phyloP scores from a whole-genome alignment of 495 filamentous ascomycete genomes.

The Lophium mytilinum region DNA sequence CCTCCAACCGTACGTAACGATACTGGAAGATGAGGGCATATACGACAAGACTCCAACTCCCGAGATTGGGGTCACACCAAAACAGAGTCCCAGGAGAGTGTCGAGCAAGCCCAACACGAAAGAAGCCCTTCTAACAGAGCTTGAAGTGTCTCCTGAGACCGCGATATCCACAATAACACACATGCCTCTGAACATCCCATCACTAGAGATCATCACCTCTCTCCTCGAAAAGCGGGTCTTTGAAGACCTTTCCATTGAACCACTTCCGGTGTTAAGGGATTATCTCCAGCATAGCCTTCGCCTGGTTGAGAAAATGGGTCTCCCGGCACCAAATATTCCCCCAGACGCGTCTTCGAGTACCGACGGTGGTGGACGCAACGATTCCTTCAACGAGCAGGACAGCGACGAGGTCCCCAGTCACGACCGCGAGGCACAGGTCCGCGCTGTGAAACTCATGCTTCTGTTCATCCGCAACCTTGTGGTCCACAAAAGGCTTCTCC shows the following conservation, averaged over 20 bases:
- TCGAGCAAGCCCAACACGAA: neutral
- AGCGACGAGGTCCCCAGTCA: neutral
- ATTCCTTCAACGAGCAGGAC: neutral
- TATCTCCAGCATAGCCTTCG: constrained; percentile 29
- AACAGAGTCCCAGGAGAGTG: neutral
- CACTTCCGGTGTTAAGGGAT: constrained; percentile 13
- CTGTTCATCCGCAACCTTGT: constrained; percentile 34
- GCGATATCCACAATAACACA: constrained; percentile 10
- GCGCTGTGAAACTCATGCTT: constrained; percentile 33
- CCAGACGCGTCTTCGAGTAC: neutral
- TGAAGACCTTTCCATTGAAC: constrained; percentile 11
- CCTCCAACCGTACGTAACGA: constrained; percentile 17
- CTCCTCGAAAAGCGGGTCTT: constrained; percentile 21
- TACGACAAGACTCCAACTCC: constrained; percentile 17
- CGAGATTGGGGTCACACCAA: neutral
- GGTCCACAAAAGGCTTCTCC: constrained; percentile 27
- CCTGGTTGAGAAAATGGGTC: constrained; percentile 19
- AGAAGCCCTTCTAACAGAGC: constrained; percentile 6
- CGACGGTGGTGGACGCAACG: neutral
- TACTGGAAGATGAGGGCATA: constrained; percentile 30
- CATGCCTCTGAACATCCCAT: constrained; percentile 30
- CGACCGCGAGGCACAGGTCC: constrained; percentile 26
- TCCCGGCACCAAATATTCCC: neutral
- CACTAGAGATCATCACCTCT: constrained; percentile 34
- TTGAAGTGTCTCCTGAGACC: constrained; percentile 8